Evolutionary conservation across 352 stramenopile genomes (phyloP).

Genomic region (Detonula confervacea): DNA sequence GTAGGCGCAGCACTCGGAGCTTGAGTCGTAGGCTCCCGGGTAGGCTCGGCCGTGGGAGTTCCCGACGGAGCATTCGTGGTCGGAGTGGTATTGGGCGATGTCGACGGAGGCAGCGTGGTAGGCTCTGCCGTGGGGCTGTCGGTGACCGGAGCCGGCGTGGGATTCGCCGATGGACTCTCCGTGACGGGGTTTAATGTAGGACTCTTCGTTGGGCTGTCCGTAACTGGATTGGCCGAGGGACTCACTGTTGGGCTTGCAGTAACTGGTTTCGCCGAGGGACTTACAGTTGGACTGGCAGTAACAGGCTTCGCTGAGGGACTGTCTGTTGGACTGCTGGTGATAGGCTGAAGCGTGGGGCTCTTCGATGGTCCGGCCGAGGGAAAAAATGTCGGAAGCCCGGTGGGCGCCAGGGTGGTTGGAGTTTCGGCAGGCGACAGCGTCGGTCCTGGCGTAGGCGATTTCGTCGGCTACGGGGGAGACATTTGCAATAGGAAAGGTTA

Average conservation of each 20-base stretch:
- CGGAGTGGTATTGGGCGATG: not conserved
- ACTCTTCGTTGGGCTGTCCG: no score
- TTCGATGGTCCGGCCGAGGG: no score
- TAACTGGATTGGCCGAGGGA: no score
- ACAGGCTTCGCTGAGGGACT: no score
- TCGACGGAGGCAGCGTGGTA: not conserved
- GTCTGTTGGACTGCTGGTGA: no score
- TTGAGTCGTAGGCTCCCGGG: slow-evolving; percentile 3
- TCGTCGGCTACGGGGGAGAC: no score
- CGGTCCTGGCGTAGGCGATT: no score
- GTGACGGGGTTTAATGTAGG: slow-evolving; percentile 2
- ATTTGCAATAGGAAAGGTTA: no score
- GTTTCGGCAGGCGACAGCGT: not conserved
- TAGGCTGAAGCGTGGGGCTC: not conserved
- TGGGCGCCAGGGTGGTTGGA: not conserved
- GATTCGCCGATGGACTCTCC: not conserved
- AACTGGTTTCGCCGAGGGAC: not conserved
- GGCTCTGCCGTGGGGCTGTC: slow-evolving; percentile 8
- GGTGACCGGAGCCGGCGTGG: slow-evolving; percentile 13
- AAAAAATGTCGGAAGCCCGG: no score
- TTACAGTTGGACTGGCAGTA: not conserved
- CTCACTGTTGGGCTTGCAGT: no score
- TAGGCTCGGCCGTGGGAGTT: slow-evolving; percentile 21
- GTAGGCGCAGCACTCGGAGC: slow-evolving; percentile 2
- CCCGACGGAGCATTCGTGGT: not conserved